Evolutionary conservation across 2,329 filamentous ascomycete species (phyloP).

Genomic region (Talaromyces verruculosus): DNA sequence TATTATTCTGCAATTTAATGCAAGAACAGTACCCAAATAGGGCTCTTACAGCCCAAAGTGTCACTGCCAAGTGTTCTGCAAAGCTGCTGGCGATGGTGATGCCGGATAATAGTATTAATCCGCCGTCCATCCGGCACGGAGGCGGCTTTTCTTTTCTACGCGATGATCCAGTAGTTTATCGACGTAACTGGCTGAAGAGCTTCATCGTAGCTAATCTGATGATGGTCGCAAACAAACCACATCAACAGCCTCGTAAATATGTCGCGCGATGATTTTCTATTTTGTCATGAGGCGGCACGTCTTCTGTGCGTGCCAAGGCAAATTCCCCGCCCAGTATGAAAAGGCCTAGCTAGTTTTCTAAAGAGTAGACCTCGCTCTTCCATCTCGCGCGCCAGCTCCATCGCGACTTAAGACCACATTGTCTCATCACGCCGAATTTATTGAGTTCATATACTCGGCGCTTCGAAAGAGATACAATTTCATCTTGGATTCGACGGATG

Average conservation of each 20-base stretch:
- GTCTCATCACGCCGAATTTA: not conserved
- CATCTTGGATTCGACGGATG: conserved; percentile 16
- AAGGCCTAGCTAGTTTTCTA: conserved; percentile 31
- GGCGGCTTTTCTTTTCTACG: conserved; percentile 24
- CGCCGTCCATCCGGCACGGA: conserved; percentile 20
- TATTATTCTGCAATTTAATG: not conserved
- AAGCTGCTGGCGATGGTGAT: not conserved
- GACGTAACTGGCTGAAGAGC: conserved; percentile 7
- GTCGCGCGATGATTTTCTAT: conserved; percentile 13
- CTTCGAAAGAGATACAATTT: not conserved
- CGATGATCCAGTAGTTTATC: conserved; percentile 20
- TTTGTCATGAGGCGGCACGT: conserved; percentile 17
- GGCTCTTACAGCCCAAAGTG: not conserved
- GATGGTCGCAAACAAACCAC: not conserved
- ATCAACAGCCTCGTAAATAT: conserved; percentile 10
- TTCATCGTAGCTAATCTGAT: not conserved
- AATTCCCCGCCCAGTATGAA: conserved; percentile 19
- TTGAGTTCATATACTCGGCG: not conserved
- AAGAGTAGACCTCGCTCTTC: conserved; percentile 33
- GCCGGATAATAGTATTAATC: conserved; percentile 18
- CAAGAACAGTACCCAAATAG: not conserved
- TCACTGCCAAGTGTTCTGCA: not conserved
- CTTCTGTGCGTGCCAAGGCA: conserved; percentile 19
- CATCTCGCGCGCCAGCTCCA: conserved; percentile 24
- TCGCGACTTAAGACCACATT: conserved; percentile 16